phyloP scores from a whole-genome alignment of 78 protist species.

The Ministeria vibrans region DNA sequence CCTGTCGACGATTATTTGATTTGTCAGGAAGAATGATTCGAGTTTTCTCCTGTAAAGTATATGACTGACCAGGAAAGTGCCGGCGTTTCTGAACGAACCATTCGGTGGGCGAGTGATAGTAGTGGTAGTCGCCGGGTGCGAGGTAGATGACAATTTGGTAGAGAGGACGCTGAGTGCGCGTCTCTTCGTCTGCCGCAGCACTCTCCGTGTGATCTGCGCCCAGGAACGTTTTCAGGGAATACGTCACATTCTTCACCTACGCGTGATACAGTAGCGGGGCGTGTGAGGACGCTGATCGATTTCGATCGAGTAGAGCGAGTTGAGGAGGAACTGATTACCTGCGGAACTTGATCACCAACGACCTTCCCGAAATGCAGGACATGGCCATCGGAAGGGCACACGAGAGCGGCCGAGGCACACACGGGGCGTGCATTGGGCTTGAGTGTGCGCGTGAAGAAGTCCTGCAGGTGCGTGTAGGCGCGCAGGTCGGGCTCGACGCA shows the following conservation, averaged over 20 bases:
- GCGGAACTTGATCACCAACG: conserved; percentile 38
- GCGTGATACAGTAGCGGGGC: too few species aligned
- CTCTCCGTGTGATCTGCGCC: conserved; percentile 13
- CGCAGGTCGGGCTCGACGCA: conserved; percentile 29
- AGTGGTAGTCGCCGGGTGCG: conserved; percentile 78
- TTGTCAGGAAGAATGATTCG: not conserved
- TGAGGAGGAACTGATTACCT: too few species aligned
- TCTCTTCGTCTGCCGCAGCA: not conserved
- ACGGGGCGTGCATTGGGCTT: conserved; percentile 14
- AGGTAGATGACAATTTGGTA: conserved; percentile 62
- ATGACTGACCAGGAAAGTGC: conserved; percentile 29
- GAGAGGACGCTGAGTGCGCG: conserved; percentile 2
- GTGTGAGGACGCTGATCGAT: too few species aligned
- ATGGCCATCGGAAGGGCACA: conserved; percentile 60
- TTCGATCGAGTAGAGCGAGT: too few species aligned
- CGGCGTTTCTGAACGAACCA: conserved; percentile 19
- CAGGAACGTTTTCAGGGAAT: conserved; percentile 44
- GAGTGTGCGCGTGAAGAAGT: conserved; percentile 32
- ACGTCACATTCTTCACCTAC: conserved; percentile 76
- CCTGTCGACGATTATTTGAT: not conserved
- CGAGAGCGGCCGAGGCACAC: not conserved
- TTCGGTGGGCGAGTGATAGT: conserved; percentile 66
- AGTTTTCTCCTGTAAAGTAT: not conserved
- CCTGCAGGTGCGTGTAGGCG: conserved; percentile 35
- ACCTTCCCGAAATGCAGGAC: conserved; percentile 57